Percentiles rank a stretch among this genome's conserved stretches.
Evolutionary conservation across 2,329 filamentous ascomycete genomes (phyloP).

Genomic region (Emergomyces africanus): DNA sequence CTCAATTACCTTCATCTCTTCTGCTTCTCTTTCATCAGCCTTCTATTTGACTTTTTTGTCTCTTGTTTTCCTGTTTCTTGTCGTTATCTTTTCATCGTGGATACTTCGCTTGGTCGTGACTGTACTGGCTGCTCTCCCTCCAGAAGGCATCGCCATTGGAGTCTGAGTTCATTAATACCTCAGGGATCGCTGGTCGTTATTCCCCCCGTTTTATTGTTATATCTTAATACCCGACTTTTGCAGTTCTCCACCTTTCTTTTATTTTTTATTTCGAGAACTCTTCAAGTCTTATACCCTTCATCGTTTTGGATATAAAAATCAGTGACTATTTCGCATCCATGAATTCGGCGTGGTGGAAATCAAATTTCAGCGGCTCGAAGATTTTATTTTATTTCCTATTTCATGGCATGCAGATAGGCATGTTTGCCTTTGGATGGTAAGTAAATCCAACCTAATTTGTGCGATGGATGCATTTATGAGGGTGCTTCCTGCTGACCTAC

Average conservation of each 20-base stretch:
- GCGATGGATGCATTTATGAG: not conserved
- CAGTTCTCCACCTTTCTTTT: not conserved
- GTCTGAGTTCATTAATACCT: conserved; percentile 7
- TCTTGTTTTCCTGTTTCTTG: not conserved
- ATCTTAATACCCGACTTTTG: not conserved
- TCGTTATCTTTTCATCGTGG: not conserved
- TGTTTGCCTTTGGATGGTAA: conserved; percentile 83
- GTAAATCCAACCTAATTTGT: conserved; percentile 17
- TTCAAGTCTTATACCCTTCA: not conserved
- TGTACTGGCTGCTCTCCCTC: not conserved
- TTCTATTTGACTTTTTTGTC: not conserved
- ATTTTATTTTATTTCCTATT: conserved; percentile 70
- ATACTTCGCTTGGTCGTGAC: conserved; percentile 8
- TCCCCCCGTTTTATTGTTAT: not conserved
- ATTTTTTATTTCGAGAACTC: no score
- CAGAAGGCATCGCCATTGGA: not conserved
- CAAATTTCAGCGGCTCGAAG: conserved; percentile 58
- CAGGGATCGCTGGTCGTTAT: conserved; percentile 19
- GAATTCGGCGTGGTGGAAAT: conserved; percentile 14
- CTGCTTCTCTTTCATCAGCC: not conserved
- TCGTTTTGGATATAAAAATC: not conserved
- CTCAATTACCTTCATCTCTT: not conserved
- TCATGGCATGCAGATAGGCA: conserved; percentile 60
- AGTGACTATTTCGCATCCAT: conserved; percentile 1
- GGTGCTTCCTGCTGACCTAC: conserved; percentile 14